Base-by-base conservation (phyloP, 1,284 basidiomycete genomes). In the Hymenochaete sp. region DNA sequence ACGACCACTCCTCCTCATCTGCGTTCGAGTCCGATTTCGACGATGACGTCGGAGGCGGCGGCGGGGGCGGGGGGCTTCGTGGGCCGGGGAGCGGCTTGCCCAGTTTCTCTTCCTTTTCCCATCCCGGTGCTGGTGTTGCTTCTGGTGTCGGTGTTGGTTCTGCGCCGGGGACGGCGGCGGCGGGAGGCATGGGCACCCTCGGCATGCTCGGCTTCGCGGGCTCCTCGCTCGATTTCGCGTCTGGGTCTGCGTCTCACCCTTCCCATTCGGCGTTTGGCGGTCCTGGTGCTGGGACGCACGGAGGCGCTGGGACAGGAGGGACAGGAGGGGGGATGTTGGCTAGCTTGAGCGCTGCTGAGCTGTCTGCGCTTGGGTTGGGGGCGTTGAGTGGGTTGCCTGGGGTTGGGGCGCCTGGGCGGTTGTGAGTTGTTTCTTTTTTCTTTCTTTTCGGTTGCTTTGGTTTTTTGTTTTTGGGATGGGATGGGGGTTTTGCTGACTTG, bases 321-420 rank as follows among this genome's bases (percentile, higher is more conserved):
- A 33, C 8, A 25, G 26, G 42, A 16, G 42, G 42, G 24, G n/a
- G n/a, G n/a, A n/a, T n/a, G n/a, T n/a, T n/a, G n/a, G n/a, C n/a
- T n/a, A n/a, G n/a, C n/a, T n/a, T n/a, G n/a, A n/a, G n/a, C n/a
- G n/a, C n/a, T n/a, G n/a, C n/a, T n/a, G n/a, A n/a, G n/a, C n/a
- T n/a, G n/a, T n/a, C n/a, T n/a, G n/a, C n/a, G n/a, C n/a, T n/a
- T n/a, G n/a, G n/a, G n/a, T n/a, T n/a, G n/a, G n/a, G n/a, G n/a
- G n/a, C n/a, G n/a, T 42, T 27, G 5, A 5, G 25, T 6, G 39
- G 39, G 26, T 42, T 42, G 29, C 6, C 22, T 6, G 42, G 42
- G 42, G 8, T 35, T n/a, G 6, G 13, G 10, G 29, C 19, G 42
- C 6, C 25, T 9, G 42, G 27, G 11, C 26, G 41, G 10, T 9